Conservation (phyloP, 352 stramenopile genomes). For the Phytophthora aleatoria region DNA sequence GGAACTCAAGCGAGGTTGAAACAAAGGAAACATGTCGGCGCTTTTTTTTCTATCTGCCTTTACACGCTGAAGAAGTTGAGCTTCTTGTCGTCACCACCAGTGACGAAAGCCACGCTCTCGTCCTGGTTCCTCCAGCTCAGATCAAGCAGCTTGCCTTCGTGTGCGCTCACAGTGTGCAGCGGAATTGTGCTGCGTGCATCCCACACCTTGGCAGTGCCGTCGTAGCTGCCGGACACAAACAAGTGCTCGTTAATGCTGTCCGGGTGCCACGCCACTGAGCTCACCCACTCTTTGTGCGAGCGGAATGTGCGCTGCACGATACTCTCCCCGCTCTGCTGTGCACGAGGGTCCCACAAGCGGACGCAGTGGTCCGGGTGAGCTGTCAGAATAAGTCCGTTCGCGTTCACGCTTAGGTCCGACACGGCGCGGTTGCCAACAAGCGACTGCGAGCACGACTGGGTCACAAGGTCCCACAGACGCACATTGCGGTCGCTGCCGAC, state of each 20-base stretch:
- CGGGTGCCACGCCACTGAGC: slow-evolving; percentile 72
- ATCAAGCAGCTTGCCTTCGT: slow-evolving; percentile 75
- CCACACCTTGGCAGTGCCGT: slow-evolving; percentile 84
- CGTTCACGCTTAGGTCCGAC: slow-evolving; percentile 74
- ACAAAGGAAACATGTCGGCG: slow-evolving; percentile 28
- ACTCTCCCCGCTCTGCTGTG: slow-evolving; percentile 67
- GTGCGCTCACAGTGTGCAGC: slow-evolving; percentile 74
- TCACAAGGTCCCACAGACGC: slow-evolving; percentile 80
- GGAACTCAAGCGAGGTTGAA: slow-evolving; percentile 10
- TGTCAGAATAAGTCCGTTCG: slow-evolving; percentile 68
- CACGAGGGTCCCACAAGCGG: slow-evolving; percentile 82
- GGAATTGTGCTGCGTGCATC: slow-evolving; percentile 76
- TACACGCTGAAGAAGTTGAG: slow-evolving; percentile 88
- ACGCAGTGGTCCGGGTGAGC: slow-evolving; percentile 81
- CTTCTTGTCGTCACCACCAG: slow-evolving; percentile 86
- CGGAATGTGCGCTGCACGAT: slow-evolving; percentile 82
- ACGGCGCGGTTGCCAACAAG: slow-evolving; percentile 78
- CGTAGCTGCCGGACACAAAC: slow-evolving; percentile 80
- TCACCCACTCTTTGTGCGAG: slow-evolving; percentile 88
- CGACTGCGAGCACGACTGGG: slow-evolving; percentile 74
- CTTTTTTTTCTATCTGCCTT: slow-evolving; percentile 32
- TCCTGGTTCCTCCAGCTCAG: slow-evolving; percentile 61
- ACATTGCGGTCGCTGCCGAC: slow-evolving; percentile 74
- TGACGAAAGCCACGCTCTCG: slow-evolving; percentile 59
- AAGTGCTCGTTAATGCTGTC: slow-evolving; percentile 53